Conservation (phyloP, 208 protist genomes). For the Acanthamoeba royreba region DNA sequence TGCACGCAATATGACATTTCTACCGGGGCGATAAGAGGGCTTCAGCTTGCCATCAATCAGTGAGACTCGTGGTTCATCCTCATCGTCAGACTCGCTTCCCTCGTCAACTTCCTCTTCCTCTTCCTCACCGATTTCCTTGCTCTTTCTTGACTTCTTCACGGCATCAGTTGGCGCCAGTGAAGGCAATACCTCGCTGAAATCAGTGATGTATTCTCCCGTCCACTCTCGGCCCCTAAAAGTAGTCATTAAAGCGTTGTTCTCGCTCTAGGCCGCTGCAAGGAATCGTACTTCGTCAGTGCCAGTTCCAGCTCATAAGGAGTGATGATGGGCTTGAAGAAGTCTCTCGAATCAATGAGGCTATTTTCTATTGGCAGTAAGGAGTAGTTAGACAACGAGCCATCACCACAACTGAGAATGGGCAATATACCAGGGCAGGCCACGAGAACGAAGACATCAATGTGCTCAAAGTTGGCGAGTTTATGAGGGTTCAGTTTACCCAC, state of each 20-base stretch:
- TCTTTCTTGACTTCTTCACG: neutral
- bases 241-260: too few relatives aligned
- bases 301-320: constrained; percentile 77
- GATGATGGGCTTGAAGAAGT: constrained; percentile 74
- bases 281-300: constrained; percentile 50
- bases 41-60: constrained; percentile 47
- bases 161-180: neutral
- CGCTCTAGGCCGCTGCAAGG: neutral
- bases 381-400: neutral
- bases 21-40: neutral
- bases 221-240: constrained; percentile 54
- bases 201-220: constrained; percentile 65
- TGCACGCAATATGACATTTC: neutral
- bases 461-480: constrained; percentile 78
- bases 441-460: constrained; percentile 27
- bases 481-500: constrained; percentile 76
- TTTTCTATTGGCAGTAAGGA: constrained; percentile 57
- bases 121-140: neutral
- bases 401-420: too few relatives aligned
- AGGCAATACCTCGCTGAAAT: constrained; percentile 61
- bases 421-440: constrained; percentile 8
- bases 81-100: constrained; percentile 1
- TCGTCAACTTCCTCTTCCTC: neutral
- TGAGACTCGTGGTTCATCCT: constrained; percentile 47
- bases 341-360: constrained; percentile 68